Conservation (phyloP, 1,139 yeast genomes). For the Scheffersomyces titani region DNA sequence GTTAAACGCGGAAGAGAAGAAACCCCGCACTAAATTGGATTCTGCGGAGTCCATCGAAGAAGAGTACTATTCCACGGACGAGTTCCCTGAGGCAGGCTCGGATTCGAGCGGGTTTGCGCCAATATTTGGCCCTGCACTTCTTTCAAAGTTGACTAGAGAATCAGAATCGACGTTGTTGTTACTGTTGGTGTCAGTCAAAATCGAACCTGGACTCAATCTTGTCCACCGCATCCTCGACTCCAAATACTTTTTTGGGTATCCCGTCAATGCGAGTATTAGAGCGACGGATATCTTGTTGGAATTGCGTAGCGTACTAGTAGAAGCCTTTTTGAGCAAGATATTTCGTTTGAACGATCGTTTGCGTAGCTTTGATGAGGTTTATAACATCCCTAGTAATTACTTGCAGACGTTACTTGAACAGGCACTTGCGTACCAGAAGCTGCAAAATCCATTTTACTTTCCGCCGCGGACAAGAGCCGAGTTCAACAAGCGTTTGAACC, state of each 20-base stretch:
- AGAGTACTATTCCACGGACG: conserved; percentile 2
- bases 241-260: conserved; percentile 9
- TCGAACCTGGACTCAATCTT: not conserved
- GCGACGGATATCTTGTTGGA: not conserved
- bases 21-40: not conserved
- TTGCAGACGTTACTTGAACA: conserved; percentile 29
- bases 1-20: not conserved
- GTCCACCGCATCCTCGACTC: conserved; percentile 1
- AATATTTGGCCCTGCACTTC: conserved; percentile 8
- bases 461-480: conserved; percentile 27
- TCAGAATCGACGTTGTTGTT: conserved; percentile 29
- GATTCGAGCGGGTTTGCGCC: conserved; percentile 7
- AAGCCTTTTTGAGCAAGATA: conserved; percentile 6
- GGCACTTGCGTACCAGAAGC: conserved; percentile 29
- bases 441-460: conserved; percentile 33
- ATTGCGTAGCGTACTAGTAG: conserved; percentile 7
- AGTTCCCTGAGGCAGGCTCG: conserved; percentile 8
- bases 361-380: conserved; percentile 8
- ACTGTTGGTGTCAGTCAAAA: conserved; percentile 11
- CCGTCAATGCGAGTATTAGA: not conserved
- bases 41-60: not conserved
- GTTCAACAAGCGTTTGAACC: not conserved
- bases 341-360: conserved; percentile 8
- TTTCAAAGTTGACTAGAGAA: conserved; percentile 22
- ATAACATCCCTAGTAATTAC: conserved; percentile 18